Evolutionary conservation across 352 stramenopile species (phyloP), one percentile per base, ranked within the genome.

Genomic region (Peronospora tabacina): DNA sequence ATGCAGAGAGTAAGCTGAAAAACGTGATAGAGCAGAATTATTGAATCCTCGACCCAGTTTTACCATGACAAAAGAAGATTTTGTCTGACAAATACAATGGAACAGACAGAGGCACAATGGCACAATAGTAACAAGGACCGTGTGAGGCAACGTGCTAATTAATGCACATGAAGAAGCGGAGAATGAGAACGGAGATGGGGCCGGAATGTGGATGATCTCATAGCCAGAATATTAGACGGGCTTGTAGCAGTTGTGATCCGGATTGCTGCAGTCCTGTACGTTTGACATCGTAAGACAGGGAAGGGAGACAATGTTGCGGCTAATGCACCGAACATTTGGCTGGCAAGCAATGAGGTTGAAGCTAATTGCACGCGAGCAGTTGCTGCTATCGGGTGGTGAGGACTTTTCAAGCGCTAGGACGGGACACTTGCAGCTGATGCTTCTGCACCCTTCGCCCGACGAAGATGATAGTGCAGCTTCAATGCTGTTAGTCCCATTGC

Each of bases 361-460:
- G 37, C 51, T 77, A 6, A 70, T 71, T 48, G 59, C 72, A 52
- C 66, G 80, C 7, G 68, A 81, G 36, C 65, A 78, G 36, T 52
- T 77, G 46, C 49, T 64, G 15, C 45, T 80, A 29, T 58, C 58
- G 8, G 66, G 57, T 1, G 63, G 68, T 6, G 59, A 82, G 30
- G 67, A 77, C 40, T 67, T 76, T 22, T 79, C 75, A 2, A 64
- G 65, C 9, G 62, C 70, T 2, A 39, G 48, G 16, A 67, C 59
- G 15, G 51, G 66, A 15, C 80, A 77, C 49, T 46, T 87, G 29
- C 68, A 87, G 51, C 61, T 87, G 16, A 67, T 26, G 61, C 66
- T 6, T 72, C 66, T 6, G 65, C 58, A 1, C 65, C 58, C n/a
- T n/a, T 19, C 60, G 50, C 5, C 50, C 15, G 55, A 70, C 19